Evolutionary conservation across 192 early-diverging fungal species (phyloP).

Genomic region (Gaertneriomyces sp.): DNA sequence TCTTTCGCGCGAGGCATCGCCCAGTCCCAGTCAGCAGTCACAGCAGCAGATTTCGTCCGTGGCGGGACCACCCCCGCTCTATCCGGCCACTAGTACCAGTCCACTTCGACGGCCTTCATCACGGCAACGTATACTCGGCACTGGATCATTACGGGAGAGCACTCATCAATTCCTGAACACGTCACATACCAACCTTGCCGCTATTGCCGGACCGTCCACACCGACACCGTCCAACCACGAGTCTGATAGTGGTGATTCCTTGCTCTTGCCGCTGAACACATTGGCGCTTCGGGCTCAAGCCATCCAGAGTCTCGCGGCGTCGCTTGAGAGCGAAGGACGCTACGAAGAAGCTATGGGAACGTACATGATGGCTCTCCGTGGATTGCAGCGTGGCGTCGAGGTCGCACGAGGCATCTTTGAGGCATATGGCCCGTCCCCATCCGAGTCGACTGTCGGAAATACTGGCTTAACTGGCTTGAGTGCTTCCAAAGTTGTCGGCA

Average conservation of each 20-base stretch:
- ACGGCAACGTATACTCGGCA: too few relatives aligned
- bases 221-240: neutral
- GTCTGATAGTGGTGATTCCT: constrained; percentile 12
- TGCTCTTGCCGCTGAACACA: constrained; percentile 38
- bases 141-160: constrained; percentile 37
- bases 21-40: too few relatives aligned
- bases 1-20: too few relatives aligned
- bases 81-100: too few relatives aligned
- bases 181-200: neutral
- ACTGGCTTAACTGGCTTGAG: too few relatives aligned
- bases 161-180: constrained; percentile 39
- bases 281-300: constrained; percentile 41
- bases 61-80: too few relatives aligned
- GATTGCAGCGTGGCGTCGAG: constrained; percentile 49
- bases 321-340: neutral
- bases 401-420: constrained; percentile 41
- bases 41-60: too few relatives aligned
- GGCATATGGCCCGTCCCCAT: neutral
- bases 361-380: constrained; percentile 38
- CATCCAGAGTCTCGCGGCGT: constrained; percentile 41
- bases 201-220: too few relatives aligned
- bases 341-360: constrained; percentile 30
- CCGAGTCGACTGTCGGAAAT: too few relatives aligned
- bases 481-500: too few relatives aligned
- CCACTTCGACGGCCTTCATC: too few relatives aligned